A percentile compares a stretch with the other conserved stretches of the same genome.
Conservation (phyloP, 2,329 filamentous ascomycete genomes). For the Gnomoniopsis sp. region DNA sequence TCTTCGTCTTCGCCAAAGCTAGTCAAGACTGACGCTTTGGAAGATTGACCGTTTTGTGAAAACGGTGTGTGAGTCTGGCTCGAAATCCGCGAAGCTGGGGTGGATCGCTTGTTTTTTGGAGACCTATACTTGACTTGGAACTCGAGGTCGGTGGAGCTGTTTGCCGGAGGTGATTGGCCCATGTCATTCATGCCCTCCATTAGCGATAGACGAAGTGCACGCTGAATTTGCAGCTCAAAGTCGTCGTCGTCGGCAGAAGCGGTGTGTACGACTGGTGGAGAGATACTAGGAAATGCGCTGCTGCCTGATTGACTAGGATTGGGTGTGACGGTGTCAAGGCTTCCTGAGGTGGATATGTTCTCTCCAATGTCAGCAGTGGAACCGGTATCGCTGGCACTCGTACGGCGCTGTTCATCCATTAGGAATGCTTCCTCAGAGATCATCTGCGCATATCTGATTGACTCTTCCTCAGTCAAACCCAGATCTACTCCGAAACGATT, state of each 20-base stretch:
- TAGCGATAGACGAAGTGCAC: conserved; percentile 59
- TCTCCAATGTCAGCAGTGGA: conserved; percentile 48
- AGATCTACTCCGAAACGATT: conserved; percentile 83
- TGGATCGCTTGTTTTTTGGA: conserved; percentile 36
- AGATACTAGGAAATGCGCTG: conserved; percentile 24
- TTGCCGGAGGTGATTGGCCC: conserved; percentile 41
- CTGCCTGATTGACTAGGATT: conserved; percentile 49
- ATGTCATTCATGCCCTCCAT: conserved; percentile 51
- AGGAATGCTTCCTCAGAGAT: conserved; percentile 59
- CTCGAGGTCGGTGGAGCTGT: conserved; percentile 47
- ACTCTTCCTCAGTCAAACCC: conserved; percentile 63
- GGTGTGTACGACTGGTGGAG: conserved; percentile 23
- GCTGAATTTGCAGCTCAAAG: conserved; percentile 59
- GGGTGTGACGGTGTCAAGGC: conserved; percentile 49
- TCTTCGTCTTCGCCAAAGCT: conserved; percentile 42
- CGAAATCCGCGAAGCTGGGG: conserved; percentile 30
- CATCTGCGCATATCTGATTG: conserved; percentile 62
- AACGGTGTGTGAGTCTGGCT: conserved; percentile 31
- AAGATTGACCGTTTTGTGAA: conserved; percentile 21
- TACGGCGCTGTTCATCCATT: conserved; percentile 53
- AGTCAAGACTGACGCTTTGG: conserved; percentile 18
- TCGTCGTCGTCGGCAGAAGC: conserved; percentile 43
- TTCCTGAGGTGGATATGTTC: conserved; percentile 38
- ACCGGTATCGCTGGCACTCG: conserved; percentile 46
- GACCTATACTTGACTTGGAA: conserved; percentile 47